Base-by-base conservation (phyloP, 2,329 filamentous ascomycete species). In the Plectosphaerella plurivora region DNA sequence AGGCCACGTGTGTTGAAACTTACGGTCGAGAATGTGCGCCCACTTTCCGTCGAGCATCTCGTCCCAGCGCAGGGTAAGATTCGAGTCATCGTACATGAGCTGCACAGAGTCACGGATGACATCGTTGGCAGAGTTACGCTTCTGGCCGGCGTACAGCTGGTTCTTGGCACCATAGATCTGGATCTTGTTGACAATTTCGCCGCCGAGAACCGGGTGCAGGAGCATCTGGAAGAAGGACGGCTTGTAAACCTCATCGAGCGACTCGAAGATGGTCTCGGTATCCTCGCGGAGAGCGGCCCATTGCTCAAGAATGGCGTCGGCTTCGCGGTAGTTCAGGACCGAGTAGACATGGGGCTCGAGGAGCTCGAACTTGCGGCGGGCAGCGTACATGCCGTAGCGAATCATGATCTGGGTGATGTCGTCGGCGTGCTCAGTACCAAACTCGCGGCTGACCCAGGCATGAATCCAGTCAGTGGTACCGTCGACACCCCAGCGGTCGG, bases 171-270 rank as follows among this genome's bases (percentile, higher is more conserved):
- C 64, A n/a, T 72, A 73, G 50, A 75, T 72, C 60, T 73, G 72
- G 42, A 77, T 75, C 49, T 80, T 73, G 51, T 78, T 71, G 52
- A 79, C 74, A 36, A 75, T 76, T 25, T 74, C 74, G 41, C 75
- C 79, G 5, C 79, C 79, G 42, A 76, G 69, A 16, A 79, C 74
- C 3, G 81, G 79, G 56, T 85, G 79, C 22, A 82, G 67, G 8
- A 84, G 72, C 53, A 80, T 71, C 59, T 84, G 72, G 64, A 82
- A 84, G 64, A 81, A 89, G 2, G 85, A 76, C 1, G 83, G 71
- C 59, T 80, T 75, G 11, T 73, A 65, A 2, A 68, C 72, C 6
- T 69, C 65, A 5, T 76, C 71, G 8, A 89, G 68, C 44, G 69
- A 65, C 53, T 82, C 73, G 56, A 85, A 81, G 4, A 88, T 68